Conservation (phyloP, 2,329 filamentous ascomycete genomes). For the Cordyceps militaris region DNA sequence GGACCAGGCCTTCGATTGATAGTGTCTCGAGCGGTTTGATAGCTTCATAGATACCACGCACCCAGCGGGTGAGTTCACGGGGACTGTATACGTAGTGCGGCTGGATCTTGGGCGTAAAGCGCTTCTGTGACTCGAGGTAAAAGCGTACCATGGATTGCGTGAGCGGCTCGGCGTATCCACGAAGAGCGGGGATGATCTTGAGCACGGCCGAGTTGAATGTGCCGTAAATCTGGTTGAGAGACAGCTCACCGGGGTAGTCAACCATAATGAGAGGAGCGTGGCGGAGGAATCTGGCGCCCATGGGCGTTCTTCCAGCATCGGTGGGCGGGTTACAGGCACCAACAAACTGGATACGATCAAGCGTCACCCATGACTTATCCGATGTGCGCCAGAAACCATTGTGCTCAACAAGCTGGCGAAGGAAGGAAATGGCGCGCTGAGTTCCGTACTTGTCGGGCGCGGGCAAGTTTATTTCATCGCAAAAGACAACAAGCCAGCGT, state of each 20-base stretch:
- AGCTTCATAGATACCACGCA: slow-evolving; percentile 93
- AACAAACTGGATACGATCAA: slow-evolving; percentile 98
- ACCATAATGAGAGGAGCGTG: slow-evolving; percentile 99
- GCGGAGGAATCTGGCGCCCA: slow-evolving; percentile 87
- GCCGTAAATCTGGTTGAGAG: slow-evolving; percentile 93
- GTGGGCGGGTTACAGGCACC: slow-evolving; percentile 98
- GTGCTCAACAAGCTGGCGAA: slow-evolving; percentile 95
- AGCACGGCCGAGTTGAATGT: slow-evolving; percentile 95
- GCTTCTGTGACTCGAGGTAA: slow-evolving; percentile 87
- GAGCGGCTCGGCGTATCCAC: slow-evolving; percentile 87
- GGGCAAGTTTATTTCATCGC: slow-evolving; percentile 98
- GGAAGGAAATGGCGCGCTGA: slow-evolving; percentile 92
- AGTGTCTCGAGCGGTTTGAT: slow-evolving; percentile 86
- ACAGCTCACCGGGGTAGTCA: slow-evolving; percentile 93
- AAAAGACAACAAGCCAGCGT: slow-evolving; percentile 97
- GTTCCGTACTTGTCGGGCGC: slow-evolving; percentile 97
- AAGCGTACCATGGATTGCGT: slow-evolving; percentile 97
- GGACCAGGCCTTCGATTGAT: slow-evolving; percentile 81
- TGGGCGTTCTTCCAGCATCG: slow-evolving; percentile 89
- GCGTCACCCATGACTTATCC: slow-evolving; percentile 95
- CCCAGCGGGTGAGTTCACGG: slow-evolving; percentile 96
- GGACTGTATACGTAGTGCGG: slow-evolving; percentile 99
- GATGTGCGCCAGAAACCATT: slow-evolving; percentile 98
- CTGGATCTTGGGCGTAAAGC: slow-evolving; percentile 94
- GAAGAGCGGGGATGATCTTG: slow-evolving; percentile 92